Percentiles rank a stretch among this genome's conserved stretches.
phyloP scores from a whole-genome alignment of 257 asterid genomes.

The Plantago major region DNA sequence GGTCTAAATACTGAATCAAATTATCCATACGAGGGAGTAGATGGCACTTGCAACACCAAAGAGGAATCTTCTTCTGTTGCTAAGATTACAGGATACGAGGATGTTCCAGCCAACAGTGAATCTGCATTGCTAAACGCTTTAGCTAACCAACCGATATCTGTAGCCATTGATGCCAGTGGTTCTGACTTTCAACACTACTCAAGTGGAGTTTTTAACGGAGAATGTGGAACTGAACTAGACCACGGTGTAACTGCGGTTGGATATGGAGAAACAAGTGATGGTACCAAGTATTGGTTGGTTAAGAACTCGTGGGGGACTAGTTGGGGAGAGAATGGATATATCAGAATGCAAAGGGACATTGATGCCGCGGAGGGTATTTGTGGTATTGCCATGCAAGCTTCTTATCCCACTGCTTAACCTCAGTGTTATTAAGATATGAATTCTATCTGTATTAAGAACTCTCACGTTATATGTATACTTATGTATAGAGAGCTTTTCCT shows the following conservation, averaged over 20 bases:
- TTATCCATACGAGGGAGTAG: constrained; percentile 28
- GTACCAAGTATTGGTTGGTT: constrained; percentile 13
- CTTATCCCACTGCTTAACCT: constrained; percentile 1
- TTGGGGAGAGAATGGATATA: too few species aligned
- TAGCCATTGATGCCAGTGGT: constrained; percentile 36
- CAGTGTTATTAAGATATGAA: background rate
- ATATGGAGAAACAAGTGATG: constrained; percentile 25
- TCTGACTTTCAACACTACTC: constrained; percentile 33
- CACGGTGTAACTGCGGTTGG: constrained; percentile 44
- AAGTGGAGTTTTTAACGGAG: constrained; percentile 34
- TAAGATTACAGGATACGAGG: constrained; percentile 30
- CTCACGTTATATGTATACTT: background rate
- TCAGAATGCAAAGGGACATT: too few species aligned
- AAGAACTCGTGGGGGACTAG: too few species aligned
- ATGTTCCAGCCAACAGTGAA: constrained; percentile 34
- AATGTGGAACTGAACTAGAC: constrained; percentile 32
- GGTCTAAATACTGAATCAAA: constrained; percentile 34
- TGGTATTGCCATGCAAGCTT: background rate
- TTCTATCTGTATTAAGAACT: too few species aligned
- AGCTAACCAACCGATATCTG: constrained; percentile 32
- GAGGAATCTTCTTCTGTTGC: constrained; percentile 28
- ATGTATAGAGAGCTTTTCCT: background rate
- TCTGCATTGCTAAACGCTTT: constrained; percentile 29
- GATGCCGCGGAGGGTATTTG: too few species aligned
- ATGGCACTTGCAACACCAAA: constrained; percentile 27